Evolutionary conservation across 1,139 yeast species (phyloP), one percentile per base, ranked within the genome.

Genomic region (Suhomyces chickasaworum): DNA sequence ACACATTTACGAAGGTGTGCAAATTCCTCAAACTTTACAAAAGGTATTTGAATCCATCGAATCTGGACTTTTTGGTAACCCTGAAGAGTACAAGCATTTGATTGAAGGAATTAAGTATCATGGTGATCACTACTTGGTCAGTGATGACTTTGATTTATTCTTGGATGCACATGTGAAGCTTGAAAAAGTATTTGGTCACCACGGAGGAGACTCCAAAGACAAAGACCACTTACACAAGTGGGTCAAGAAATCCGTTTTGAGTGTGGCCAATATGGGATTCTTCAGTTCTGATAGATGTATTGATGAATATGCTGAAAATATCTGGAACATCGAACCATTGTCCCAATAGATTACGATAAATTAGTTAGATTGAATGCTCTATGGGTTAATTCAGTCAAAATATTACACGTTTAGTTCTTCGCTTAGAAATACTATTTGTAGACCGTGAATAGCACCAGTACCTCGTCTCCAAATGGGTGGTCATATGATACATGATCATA

Each of bases 241-340:
- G 97, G 77, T 81, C 46, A 81, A 80, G 63, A 89, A 88, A 72
- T 74, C 85, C 41, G 86, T 90, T 51, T 68, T 75, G 53, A 81
- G 88, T 58, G 97, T 90, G 48, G 96, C 97, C 50, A 89, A 89
- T 65, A 87, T 89, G 86, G 98, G 97, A 8, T 91, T 88, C 79
- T 90, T 90, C 71, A 81, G 89, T 50, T 84, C 93, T 54, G 97
- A 90, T 67, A 79, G 97, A 67, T 89, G 96, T 65, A 86, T 90
- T 61, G 88, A 85, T 57, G 97, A 91, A 65, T 90, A 90, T 58
- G 96, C 97, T 29, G 97, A 89, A 58, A 81, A 85, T 53, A 89
- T 90, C 60, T 91, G 97, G 97, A 86, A 89, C 61, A 81, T 89
- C 53, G 96, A 89, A 69, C 93, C 96, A 13, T 66, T 81, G 48